Conservation (phyloP, 2,329 filamentous ascomycete genomes). For the Neonectria neomacrospora region DNA sequence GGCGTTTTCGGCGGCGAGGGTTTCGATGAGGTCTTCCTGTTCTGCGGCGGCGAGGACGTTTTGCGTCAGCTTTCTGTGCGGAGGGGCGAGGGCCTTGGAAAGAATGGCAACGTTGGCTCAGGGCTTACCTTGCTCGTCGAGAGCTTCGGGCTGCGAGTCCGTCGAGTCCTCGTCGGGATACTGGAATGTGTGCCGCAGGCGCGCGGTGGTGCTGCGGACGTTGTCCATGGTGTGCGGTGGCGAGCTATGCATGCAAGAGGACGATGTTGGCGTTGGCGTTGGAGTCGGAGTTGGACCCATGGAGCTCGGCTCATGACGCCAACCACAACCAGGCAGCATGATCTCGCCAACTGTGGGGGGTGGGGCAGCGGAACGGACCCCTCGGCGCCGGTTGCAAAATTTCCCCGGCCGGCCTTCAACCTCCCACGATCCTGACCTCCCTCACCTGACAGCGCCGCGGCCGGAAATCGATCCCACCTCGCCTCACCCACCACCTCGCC, state of each 20-base stretch:
- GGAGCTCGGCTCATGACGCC: conserved; percentile 41
- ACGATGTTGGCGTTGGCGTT: conserved; percentile 15
- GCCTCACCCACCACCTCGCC: too few species aligned
- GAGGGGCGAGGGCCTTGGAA: neutral
- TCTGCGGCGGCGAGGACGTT: conserved; percentile 52
- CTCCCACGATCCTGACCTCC: conserved; percentile 7
- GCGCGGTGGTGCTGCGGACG: conserved; percentile 56
- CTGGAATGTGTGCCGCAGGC: conserved; percentile 80
- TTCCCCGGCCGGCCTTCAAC: conserved; percentile 37
- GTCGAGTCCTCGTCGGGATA: conserved; percentile 72
- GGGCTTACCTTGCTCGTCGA: conserved; percentile 84
- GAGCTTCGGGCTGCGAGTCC: conserved; percentile 65
- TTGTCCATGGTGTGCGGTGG: conserved; percentile 39
- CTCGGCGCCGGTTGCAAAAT: conserved; percentile 42
- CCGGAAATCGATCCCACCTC: too few species aligned
- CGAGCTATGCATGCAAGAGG: neutral
- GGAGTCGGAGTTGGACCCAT: too few species aligned
- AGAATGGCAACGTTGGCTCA: too few species aligned
- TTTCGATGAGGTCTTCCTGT: conserved; percentile 71
- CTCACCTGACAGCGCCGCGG: conserved; percentile 36
- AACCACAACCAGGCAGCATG: conserved; percentile 35
- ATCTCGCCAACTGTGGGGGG: neutral
- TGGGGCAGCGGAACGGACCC: neutral
- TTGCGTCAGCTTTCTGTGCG: conserved; percentile 1
- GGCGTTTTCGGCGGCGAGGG: conserved; percentile 66